A percentile compares a stretch with the other conserved stretches of the same genome.
Evolutionary conservation across 2,329 filamentous ascomycete species (phyloP).

Genomic region (Hymenoscyphus repandus): DNA sequence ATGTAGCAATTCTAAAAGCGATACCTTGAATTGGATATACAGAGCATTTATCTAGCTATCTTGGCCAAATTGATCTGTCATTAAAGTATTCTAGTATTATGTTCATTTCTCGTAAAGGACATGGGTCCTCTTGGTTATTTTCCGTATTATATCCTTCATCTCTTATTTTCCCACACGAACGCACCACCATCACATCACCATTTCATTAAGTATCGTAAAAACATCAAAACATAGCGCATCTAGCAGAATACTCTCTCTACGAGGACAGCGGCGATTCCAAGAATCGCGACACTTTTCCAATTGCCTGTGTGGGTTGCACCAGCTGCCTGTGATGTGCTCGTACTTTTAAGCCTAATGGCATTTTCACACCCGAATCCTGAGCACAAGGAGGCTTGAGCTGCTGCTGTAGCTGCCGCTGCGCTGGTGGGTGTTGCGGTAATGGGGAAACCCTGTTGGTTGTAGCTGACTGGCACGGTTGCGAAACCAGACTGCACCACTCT

Average conservation of each 20-base stretch:
- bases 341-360: slow-evolving; percentile 19
- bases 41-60: too few relatives aligned
- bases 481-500: slow-evolving; percentile 35
- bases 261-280: slow-evolving; percentile 15
- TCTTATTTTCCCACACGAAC: too few relatives aligned
- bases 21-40: too few relatives aligned
- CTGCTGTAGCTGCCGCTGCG: slow-evolving; percentile 5
- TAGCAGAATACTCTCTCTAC: slow-evolving; percentile 16
- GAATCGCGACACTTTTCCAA: slow-evolving; percentile 13
- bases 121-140: too few relatives aligned
- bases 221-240: neutral
- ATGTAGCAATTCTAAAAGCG: too few relatives aligned
- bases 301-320: slow-evolving; percentile 11
- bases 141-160: too few relatives aligned
- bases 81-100: too few relatives aligned
- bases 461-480: slow-evolving; percentile 35
- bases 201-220: too few relatives aligned
- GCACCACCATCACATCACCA: too few relatives aligned
- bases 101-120: too few relatives aligned
- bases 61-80: too few relatives aligned
- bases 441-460: slow-evolving; percentile 41
- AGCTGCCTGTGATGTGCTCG: slow-evolving; percentile 16
- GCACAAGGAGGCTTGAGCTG: slow-evolving; percentile 7
- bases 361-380: slow-evolving; percentile 12
- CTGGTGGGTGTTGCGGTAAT: slow-evolving; percentile 7